Base-by-base conservation (phyloP, 1,284 basidiomycete genomes). In the Pseudozyma flocculosa region DNA sequence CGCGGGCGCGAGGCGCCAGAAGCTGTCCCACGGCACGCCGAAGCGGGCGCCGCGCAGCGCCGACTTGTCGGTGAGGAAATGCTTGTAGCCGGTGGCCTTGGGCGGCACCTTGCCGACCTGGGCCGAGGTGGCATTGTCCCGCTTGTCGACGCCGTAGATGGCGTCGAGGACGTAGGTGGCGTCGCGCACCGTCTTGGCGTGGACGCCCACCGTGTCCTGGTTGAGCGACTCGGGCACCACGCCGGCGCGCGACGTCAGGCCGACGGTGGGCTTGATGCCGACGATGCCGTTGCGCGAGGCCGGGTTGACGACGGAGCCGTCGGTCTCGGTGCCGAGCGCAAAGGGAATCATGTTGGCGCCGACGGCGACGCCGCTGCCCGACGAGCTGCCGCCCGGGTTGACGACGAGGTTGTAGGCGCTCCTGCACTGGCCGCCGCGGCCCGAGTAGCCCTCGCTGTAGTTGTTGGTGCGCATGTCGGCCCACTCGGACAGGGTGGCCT, bases 341-440 rank as follows among this genome's bases (percentile, higher is more conserved):
- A 82, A 84, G 2, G 85, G 81, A 5, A 82, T 80, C 5, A 88
- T 81, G 4, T 86, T 86, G 21, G 87, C 86, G 0, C 86, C 83
- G 1, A 82, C 80, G 21, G 83, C 82, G 19, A 87, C 81, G 0
- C 82, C 87, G 32, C 84, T 85, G 2, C 87, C 87, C 4, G 85
- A 84, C 2, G 84, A 86, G 1, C 85, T 86, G 3, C 86, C 86
- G 51, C 83, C 85, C 0, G 87, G 85, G 61, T 86, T 82, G 0
- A 81, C 85, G 8, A 81, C 80, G 0, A 83, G 84, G 59, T 82
- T 85, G 64, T 87, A 87, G 2, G 86, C 82, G 58, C 80, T 84
- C 0, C 82, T 84, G 4, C 80, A 78, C 72, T 88, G 86, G 1
- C 86, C 86, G 3, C 85, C 85, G 10, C 85, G 81, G 15, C 84